Conservation (phyloP, 2,329 filamentous ascomycete genomes). For the Xylariaceae sp. region DNA sequence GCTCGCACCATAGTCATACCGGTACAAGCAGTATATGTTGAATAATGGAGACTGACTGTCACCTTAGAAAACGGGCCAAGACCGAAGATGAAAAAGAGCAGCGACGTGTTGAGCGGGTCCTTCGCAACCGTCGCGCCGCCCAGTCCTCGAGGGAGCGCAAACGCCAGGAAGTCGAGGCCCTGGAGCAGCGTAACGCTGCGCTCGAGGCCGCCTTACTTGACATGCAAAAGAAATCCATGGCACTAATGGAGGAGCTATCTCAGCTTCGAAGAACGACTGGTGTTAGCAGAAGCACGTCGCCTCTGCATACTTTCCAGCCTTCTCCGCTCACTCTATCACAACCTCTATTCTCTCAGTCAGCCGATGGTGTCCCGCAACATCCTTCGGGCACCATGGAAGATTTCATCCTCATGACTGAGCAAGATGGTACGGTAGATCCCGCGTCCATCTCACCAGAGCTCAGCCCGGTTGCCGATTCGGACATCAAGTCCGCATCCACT, state of each 20-base stretch:
- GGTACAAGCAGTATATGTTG: conserved; percentile 11
- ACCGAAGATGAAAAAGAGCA: conserved; percentile 99
- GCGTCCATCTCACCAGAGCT: conserved; percentile 56
- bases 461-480: conserved; percentile 44
- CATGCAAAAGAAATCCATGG: conserved; percentile 49
- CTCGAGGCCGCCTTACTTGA: conserved; percentile 59
- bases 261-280: conserved; percentile 43
- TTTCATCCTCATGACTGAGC: conserved; percentile 37
- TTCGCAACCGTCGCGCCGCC: conserved; percentile 90
- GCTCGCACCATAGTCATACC: conserved; percentile 23
- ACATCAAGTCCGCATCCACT: conserved; percentile 26
- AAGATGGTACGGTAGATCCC: conserved; percentile 52
- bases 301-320: conserved; percentile 39
- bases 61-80: conserved; percentile 82
- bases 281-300: conserved; percentile 38
- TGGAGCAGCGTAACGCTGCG: conserved; percentile 69
- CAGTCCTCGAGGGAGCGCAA: conserved; percentile 96
- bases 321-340: conserved; percentile 53
- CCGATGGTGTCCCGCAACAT: conserved; percentile 25
- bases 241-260: conserved; percentile 46
- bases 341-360: conserved; percentile 47
- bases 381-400: conserved; percentile 38
- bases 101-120: conserved; percentile 91
- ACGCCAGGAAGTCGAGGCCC: conserved; percentile 77
- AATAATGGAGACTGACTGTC: background rate